Conservation (phyloP, 2,329 filamentous ascomycete species). For the Plectosphaerella cucumerina region DNA sequence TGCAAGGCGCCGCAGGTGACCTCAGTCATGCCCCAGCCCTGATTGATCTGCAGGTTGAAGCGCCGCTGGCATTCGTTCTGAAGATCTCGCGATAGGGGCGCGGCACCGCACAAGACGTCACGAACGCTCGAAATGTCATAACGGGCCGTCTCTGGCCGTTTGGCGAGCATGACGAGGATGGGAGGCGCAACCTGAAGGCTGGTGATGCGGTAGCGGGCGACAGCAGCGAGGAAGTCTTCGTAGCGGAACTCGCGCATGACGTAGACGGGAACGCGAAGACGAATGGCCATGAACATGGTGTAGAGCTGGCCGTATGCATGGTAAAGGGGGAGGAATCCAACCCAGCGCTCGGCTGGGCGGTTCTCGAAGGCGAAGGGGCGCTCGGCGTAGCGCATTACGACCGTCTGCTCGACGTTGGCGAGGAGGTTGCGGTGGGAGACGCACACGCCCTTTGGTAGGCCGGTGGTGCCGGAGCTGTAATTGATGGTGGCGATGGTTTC, state of each 20-base stretch:
- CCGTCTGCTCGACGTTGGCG: slow-evolving; percentile 45
- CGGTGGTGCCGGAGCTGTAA: slow-evolving; percentile 47
- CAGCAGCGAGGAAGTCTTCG: slow-evolving; percentile 43
- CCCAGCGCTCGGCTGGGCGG: slow-evolving; percentile 40
- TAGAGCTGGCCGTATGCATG: slow-evolving; percentile 55
- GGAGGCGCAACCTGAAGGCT: slow-evolving; percentile 52
- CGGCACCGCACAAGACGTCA: slow-evolving; percentile 46
- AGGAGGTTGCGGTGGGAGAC: slow-evolving; percentile 45
- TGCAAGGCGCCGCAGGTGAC: slow-evolving; percentile 36
- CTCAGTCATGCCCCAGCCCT: slow-evolving; percentile 62
- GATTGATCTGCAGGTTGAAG: slow-evolving; percentile 35
- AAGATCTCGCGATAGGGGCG: slow-evolving; percentile 39
- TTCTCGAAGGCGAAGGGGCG: slow-evolving; percentile 28
- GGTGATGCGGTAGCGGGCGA: slow-evolving; percentile 50
- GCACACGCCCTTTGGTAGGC: slow-evolving; percentile 46
- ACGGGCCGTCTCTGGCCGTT: slow-evolving; percentile 45
- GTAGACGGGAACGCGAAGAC: slow-evolving; percentile 43
- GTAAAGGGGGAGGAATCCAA: slow-evolving; percentile 63
- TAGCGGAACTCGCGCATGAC: slow-evolving; percentile 55
- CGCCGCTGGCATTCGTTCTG: slow-evolving; percentile 40
- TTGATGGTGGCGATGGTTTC: slow-evolving; percentile 39
- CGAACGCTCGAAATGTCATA: slow-evolving; percentile 50
- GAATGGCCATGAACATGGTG: slow-evolving; percentile 42
- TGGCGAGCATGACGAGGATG: slow-evolving; percentile 54
- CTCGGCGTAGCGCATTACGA: slow-evolving; percentile 37